These are phyloP conservation scores for Lagenaria siceraria DNA, from an alignment of 306 rosid species.

Conservation along the genomic window DNA sequence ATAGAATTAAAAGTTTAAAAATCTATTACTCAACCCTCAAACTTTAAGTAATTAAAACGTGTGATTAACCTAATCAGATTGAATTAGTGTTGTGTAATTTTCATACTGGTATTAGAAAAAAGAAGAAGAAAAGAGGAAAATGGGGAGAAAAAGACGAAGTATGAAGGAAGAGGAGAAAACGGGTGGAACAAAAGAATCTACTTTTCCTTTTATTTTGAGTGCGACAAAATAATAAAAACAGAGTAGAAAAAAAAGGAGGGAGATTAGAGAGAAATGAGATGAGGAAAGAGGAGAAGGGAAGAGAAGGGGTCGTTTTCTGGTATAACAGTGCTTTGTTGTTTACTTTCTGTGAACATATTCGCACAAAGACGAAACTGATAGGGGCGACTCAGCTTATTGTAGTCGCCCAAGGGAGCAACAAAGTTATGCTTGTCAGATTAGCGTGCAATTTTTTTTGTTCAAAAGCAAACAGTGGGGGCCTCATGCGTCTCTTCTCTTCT, in stretches of 20 bases:
- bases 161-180: not conserved
- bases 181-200: not conserved
- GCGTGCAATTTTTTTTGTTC: constrained; percentile 34
- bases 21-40: no score
- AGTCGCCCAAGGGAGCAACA: constrained; percentile 25
- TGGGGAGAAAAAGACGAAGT: not conserved
- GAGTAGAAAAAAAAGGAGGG: not conserved
- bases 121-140: not conserved
- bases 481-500: constrained; percentile 4
- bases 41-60: no score
- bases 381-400: constrained; percentile 10
- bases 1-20: no score
- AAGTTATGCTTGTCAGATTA: constrained; percentile 40
- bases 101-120: not conserved
- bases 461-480: constrained; percentile 12
- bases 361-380: constrained; percentile 7
- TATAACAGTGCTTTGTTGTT: not conserved
- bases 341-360: not conserved
- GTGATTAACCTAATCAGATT: not conserved
- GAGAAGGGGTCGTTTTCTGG: constrained; percentile 21
- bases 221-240: not conserved
- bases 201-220: not conserved
- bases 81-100: not conserved
- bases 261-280: not conserved
- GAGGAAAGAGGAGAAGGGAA: not conserved